Evolutionary conservation across 495 filamentous ascomycete genomes (phyloP).

Genomic region (Sordaria brevicollis): DNA sequence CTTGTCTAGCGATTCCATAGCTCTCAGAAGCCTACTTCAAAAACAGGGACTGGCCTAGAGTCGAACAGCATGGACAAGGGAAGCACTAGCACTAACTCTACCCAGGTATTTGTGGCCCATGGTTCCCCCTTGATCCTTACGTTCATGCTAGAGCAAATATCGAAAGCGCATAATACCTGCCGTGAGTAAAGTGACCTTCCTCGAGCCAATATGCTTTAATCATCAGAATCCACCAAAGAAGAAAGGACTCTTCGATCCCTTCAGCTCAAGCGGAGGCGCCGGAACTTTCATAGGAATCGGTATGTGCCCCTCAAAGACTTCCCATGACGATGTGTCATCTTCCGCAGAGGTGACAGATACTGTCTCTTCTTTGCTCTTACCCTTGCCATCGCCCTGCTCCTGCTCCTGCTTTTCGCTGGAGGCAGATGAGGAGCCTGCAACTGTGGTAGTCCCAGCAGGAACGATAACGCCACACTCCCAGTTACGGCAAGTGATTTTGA

Average conservation of each 20-base stretch:
- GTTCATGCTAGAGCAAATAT: neutral
- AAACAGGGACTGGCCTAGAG: neutral
- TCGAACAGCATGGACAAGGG: neutral
- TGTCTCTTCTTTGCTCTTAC: neutral
- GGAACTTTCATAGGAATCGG: constrained; percentile 68
- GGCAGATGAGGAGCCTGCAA: constrained; percentile 2
- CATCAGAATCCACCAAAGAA: neutral
- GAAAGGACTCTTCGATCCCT: neutral
- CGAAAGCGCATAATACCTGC: neutral
- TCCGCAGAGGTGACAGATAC: neutral
- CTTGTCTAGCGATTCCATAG: too few species aligned
- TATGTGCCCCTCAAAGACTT: constrained; percentile 46
- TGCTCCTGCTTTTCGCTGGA: neutral
- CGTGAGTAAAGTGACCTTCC: neutral
- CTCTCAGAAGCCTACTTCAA: too few species aligned
- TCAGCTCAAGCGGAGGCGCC: constrained; percentile 13
- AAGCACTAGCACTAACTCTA: neutral
- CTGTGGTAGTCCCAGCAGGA: constrained; percentile 24
- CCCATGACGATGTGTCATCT: constrained; percentile 3
- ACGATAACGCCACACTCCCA: constrained; percentile 94
- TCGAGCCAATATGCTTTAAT: neutral
- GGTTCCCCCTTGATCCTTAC: neutral
- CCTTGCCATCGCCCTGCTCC: neutral
- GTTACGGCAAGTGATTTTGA: constrained; percentile 77
- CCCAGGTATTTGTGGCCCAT: too few species aligned